A percentile compares a stretch with the other conserved stretches of the same genome.
phyloP scores from a whole-genome alignment of 83 land plant species.

The Diphasiastrum complanatum region DNA sequence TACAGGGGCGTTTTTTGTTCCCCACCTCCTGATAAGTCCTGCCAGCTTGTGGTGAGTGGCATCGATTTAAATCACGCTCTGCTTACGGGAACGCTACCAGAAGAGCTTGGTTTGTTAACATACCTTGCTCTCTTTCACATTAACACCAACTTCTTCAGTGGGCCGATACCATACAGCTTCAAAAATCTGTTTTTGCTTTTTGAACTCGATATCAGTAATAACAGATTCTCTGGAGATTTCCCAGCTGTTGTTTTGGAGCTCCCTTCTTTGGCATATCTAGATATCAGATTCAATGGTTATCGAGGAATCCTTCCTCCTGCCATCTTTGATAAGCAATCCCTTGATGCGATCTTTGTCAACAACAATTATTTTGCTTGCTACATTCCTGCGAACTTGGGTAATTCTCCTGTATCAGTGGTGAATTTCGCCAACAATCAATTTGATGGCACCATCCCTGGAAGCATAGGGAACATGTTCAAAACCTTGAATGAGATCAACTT shows the following conservation, averaged over 20 bases:
- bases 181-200: constrained; percentile 28
- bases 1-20: constrained; percentile 60
- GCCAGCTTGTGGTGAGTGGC: constrained; percentile 45
- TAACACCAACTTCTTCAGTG: constrained; percentile 64
- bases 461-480: constrained; percentile 37
- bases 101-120: constrained; percentile 52
- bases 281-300: constrained; percentile 60
- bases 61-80: constrained; percentile 57
- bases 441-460: constrained; percentile 44
- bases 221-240: constrained; percentile 54
- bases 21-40: constrained; percentile 23
- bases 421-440: constrained; percentile 60
- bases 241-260: constrained; percentile 42
- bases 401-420: constrained; percentile 55
- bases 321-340: constrained; percentile 50
- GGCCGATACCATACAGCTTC: constrained; percentile 45
- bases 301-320: constrained; percentile 48
- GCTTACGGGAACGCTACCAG: constrained; percentile 52
- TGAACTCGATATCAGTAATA: constrained; percentile 77
- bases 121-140: constrained; percentile 67
- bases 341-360: constrained; percentile 69
- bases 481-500: constrained; percentile 47
- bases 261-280: constrained; percentile 44
- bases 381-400: constrained; percentile 51
- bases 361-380: constrained; percentile 44